Percentiles rank a stretch among this genome's conserved stretches.
Conservation (phyloP, 208 protist genomes). For the Acanthamoeba culbertsoni region DNA sequence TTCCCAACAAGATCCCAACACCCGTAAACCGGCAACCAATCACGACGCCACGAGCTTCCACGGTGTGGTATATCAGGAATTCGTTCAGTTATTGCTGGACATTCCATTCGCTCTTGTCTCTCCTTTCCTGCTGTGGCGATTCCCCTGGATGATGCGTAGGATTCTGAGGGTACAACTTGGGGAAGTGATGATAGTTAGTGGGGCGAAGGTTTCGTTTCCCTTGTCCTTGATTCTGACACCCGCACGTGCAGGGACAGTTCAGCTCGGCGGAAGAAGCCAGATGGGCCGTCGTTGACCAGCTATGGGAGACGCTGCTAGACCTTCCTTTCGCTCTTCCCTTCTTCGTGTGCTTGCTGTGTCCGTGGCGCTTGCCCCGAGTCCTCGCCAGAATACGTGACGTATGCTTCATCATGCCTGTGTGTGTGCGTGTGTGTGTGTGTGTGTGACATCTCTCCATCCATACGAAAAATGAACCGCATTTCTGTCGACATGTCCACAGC, state of each 20-base stretch:
- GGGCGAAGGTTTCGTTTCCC: not conserved
- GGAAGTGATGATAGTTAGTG: no score
- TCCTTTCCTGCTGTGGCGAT: not conserved
- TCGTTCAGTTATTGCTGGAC: not conserved
- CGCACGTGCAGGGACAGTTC: not conserved
- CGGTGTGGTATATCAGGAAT: not conserved
- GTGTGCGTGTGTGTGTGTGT: no score
- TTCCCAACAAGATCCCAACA: no score
- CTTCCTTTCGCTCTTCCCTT: not conserved
- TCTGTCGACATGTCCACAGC: not conserved
- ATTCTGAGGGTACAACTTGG: not conserved
- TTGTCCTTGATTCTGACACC: not conserved
- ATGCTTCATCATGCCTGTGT: no score
- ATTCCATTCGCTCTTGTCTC: not conserved
- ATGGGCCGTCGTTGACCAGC: not conserved
- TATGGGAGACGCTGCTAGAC: not conserved
- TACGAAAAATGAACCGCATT: no score
- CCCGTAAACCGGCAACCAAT: no score
- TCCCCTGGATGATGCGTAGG: not conserved
- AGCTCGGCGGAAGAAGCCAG: not conserved
- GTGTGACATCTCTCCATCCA: no score
- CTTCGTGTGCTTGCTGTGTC: not conserved
- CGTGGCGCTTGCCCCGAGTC: not conserved
- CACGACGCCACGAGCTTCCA: constrained; percentile 8
- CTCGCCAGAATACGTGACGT: not conserved